A percentile compares a stretch with the other conserved stretches of the same genome.
Conservation (phyloP, 306 rosid genomes). For the Alnus rubra region DNA sequence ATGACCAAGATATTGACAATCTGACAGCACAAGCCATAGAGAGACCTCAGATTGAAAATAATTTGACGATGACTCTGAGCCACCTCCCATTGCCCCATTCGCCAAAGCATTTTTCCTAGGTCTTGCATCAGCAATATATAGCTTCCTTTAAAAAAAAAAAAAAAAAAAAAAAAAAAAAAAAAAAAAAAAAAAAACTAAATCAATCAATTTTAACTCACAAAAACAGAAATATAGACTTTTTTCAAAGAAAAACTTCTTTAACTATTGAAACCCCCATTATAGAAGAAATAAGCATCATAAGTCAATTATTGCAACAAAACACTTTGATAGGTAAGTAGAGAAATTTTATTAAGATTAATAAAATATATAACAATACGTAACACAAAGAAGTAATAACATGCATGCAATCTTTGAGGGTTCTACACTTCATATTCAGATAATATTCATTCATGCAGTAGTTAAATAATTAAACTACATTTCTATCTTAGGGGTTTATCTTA, state of each 20-base stretch:
- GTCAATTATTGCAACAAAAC: background rate
- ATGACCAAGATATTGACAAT: slow-evolving; percentile 19
- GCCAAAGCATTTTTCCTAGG: slow-evolving; percentile 97
- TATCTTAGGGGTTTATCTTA: no score
- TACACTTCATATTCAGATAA: background rate
- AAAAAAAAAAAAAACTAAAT: background rate
- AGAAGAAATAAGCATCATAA: background rate
- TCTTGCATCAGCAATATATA: slow-evolving; percentile 94
- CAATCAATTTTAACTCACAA: background rate
- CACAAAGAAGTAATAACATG: no score
- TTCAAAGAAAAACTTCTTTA: background rate
- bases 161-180: background rate
- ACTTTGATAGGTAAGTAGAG: no score
- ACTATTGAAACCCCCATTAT: background rate
- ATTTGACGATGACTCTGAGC: slow-evolving; percentile 94
- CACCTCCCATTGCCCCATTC: slow-evolving; percentile 99
- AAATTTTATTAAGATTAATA: no score
- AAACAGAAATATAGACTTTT: background rate
- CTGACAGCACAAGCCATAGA: slow-evolving; percentile 28
- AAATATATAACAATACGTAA: no score
- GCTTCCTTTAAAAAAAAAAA: slow-evolving; percentile 53
- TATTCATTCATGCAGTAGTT: background rate
- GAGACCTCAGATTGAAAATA: slow-evolving; percentile 91
- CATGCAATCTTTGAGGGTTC: background rate
- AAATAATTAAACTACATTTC: no score